Conservation (phyloP, 129 eudicot genomes). For the Silybum marianum region DNA sequence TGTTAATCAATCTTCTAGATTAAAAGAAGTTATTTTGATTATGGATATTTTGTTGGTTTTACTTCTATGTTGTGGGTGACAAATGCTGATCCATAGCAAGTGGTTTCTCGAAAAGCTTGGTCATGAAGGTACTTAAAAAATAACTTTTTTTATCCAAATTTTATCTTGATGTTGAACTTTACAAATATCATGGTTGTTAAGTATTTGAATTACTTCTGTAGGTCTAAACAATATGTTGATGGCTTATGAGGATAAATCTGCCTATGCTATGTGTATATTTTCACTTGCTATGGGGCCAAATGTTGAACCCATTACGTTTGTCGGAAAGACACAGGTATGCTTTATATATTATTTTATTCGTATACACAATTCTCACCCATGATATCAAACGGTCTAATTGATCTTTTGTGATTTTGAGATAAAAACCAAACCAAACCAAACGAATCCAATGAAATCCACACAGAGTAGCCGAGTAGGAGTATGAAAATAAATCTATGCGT, state of each 20-base stretch:
- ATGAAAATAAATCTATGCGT: not conserved
- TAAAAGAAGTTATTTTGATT: not conserved
- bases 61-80: slow-evolving; percentile 20
- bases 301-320: slow-evolving; percentile 74
- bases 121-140: slow-evolving; percentile 61
- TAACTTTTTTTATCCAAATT: not conserved
- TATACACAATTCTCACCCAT: not conserved
- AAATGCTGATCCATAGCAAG: slow-evolving; percentile 52
- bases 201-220: slow-evolving; percentile 24
- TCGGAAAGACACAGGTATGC: slow-evolving; percentile 78
- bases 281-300: slow-evolving; percentile 86
- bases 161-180: not conserved
- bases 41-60: not conserved
- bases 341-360: slow-evolving; percentile 5
- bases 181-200: slow-evolving; percentile 7
- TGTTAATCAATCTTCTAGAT: not conserved
- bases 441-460: not conserved
- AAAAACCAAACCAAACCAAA: not conserved
- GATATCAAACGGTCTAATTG: not conserved
- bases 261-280: slow-evolving; percentile 81
- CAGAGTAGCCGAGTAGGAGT: not conserved
- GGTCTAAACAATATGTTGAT: slow-evolving; percentile 85
- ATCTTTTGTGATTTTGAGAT: slow-evolving; percentile 15
- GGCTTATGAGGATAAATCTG: slow-evolving; percentile 97
- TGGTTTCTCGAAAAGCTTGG: slow-evolving; percentile 95